A percentile compares a stretch with the other conserved stretches of the same genome.
Conservation (phyloP, 495 filamentous ascomycete species). For the Podospora australis region DNA sequence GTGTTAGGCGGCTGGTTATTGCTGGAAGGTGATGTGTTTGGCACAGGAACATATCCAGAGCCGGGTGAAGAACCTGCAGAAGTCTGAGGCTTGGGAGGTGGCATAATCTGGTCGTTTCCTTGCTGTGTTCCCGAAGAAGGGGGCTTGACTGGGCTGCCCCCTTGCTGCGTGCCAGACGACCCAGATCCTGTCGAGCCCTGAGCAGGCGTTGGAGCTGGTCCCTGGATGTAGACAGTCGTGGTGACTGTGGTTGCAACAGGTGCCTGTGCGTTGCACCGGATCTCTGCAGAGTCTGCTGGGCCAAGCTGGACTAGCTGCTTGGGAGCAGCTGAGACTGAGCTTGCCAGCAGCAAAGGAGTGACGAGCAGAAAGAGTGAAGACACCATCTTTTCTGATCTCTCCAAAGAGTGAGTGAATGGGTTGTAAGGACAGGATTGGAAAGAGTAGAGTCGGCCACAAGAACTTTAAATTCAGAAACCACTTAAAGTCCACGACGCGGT, state of each 20-base stretch:
- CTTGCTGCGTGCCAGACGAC: not conserved
- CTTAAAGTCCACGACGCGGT: not conserved
- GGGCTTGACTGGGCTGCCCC: not conserved
- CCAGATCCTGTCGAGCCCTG: not conserved
- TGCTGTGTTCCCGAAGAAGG: not conserved
- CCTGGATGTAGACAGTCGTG: not conserved
- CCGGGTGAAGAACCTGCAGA: not conserved
- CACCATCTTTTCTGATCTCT: not conserved
- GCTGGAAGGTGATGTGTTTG: not conserved
- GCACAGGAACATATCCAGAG: not conserved
- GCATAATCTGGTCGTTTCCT: not conserved
- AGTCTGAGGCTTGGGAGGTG: not conserved
- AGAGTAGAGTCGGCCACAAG: not conserved
- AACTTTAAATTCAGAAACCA: not conserved
- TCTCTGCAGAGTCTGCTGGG: not conserved
- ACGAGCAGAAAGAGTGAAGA: not conserved
- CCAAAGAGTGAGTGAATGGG: no score
- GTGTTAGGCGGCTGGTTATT: not conserved
- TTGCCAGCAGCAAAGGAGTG: not conserved
- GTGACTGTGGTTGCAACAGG: constrained; percentile 7
- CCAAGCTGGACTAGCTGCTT: not conserved
- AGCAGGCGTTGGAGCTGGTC: not conserved
- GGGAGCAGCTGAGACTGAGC: not conserved
- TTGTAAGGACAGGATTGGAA: not conserved
- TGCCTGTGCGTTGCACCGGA: not conserved